These are phyloP conservation scores for Beauveria medogensis DNA, from an alignment of 2,329 filamentous ascomycete species.

Conservation along the genomic window DNA sequence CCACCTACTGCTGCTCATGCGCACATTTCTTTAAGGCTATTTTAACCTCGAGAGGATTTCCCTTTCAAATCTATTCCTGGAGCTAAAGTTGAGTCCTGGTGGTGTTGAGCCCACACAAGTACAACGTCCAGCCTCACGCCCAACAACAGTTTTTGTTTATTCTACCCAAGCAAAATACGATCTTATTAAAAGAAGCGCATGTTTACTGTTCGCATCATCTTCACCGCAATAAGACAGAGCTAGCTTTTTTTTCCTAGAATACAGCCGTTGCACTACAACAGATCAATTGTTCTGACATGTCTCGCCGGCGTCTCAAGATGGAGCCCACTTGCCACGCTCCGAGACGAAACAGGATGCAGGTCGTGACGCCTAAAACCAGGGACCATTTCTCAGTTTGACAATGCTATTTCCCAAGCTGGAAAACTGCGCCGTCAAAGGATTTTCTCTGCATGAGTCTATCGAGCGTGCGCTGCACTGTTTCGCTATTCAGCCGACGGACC, in stretches of 20 bases:
- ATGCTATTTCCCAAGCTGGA: not conserved
- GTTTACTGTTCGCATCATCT: not conserved
- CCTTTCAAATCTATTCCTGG: not conserved
- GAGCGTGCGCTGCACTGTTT: not conserved
- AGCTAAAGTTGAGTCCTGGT: not conserved
- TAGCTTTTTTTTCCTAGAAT: not conserved
- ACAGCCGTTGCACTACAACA: not conserved
- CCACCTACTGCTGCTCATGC: not conserved
- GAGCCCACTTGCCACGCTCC: not conserved
- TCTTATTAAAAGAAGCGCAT: too few species aligned
- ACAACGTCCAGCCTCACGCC: not conserved
- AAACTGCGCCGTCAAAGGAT: not conserved
- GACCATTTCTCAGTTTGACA: not conserved
- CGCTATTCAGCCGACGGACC: too few species aligned
- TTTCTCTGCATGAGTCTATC: not conserved
- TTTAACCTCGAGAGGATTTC: not conserved
- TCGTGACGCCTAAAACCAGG: not conserved
- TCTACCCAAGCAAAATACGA: too few species aligned
- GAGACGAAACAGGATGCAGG: not conserved
- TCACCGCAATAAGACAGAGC: not conserved
- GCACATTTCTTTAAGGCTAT: not conserved
- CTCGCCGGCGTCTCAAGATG: slow-evolving; percentile 7
- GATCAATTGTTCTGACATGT: not conserved
- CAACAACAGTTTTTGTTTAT: not conserved
- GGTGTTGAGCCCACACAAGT: not conserved